Percentiles rank a stretch among this genome's conserved stretches.
phyloP scores from a whole-genome alignment of 495 filamentous ascomycete genomes.

The Penicillium coprophilum region DNA sequence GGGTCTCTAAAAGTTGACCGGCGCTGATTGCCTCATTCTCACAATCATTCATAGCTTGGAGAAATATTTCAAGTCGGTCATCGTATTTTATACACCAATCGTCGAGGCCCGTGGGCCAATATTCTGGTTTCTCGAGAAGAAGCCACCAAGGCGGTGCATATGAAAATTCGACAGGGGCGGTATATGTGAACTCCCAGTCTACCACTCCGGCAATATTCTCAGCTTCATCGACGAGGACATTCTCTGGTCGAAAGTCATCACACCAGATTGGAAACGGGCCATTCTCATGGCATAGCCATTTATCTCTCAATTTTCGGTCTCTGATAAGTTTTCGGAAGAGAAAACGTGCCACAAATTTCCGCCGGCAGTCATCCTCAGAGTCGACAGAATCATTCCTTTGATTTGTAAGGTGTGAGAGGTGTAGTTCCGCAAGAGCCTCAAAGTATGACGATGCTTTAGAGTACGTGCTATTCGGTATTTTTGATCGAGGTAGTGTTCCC shows the following conservation, averaged over 20 bases:
- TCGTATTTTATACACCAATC: neutral
- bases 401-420: neutral
- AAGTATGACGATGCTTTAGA: neutral
- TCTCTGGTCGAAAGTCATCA: conserved; percentile 30
- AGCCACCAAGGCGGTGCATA: conserved; percentile 17
- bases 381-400: conserved; percentile 16
- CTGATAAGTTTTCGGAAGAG: too few species aligned
- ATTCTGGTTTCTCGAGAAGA: conserved; percentile 10
- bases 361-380: conserved; percentile 39
- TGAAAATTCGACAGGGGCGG: conserved; percentile 17
- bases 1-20: neutral
- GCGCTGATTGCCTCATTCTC: neutral
- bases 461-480: conserved; percentile 34
- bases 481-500: conserved; percentile 28
- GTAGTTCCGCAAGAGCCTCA: neutral
- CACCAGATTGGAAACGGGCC: too few species aligned
- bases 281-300: too few species aligned
- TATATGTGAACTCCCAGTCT: conserved; percentile 21
- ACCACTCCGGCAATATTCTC: conserved; percentile 8
- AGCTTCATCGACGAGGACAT: conserved; percentile 28
- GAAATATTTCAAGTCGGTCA: too few species aligned
- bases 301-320: too few species aligned
- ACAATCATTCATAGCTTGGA: neutral
- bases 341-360: conserved; percentile 43
- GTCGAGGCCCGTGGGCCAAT: neutral